Base-by-base conservation (phyloP, 176 grass and related monocot genomes). In the Oropetium thomaeum region DNA sequence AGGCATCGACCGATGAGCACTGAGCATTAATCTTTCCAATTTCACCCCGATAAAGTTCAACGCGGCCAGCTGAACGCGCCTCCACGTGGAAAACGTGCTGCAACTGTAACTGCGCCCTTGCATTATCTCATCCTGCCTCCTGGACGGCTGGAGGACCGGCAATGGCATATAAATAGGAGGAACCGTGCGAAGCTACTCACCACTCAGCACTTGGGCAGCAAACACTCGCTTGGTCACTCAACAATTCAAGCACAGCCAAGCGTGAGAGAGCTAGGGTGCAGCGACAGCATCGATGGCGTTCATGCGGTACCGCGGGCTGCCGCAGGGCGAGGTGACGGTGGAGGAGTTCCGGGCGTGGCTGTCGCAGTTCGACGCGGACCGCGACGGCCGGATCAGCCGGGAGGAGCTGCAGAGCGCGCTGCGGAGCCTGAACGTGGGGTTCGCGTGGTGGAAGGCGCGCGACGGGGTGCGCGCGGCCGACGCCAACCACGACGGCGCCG, bases 331-430 rank as follows among this genome's bases (percentile, higher is more conserved):
- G 83, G 61, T 87, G 84, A 90, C 87, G 53, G 78, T 49, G 57
- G 87, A 62, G 53, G 90, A 93, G 87, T 90, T 93, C 77, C 77
- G 77, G 74, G 84, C 81, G 51, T 93, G 90, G 90, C 81, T 93
- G 83, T 80, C 74, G 70, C 90, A 93, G 83, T 93, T 90, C 80
- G 90, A 93, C 78, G 67, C 44, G 1, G 68, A 93, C 73, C 38
- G 61, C 44, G 84, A 93, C 69, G 90, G 90, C 0, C 62, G 81
- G 67, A 90, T 93, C 65, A 90, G 84, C 81, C 27, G 29, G 64
- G 90, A 90, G 10, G 90, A 93, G 81, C 80, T 93, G 54, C 87
- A 79, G 62, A 62, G 52, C 12, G 90, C 84, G 73, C 81, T 93
- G 35, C 87, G 69, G 26, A 87, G 90, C 77, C 65, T 93, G 11